Conservation (phyloP, 495 filamentous ascomycete species). For the Penicillium mononematosum region DNA sequence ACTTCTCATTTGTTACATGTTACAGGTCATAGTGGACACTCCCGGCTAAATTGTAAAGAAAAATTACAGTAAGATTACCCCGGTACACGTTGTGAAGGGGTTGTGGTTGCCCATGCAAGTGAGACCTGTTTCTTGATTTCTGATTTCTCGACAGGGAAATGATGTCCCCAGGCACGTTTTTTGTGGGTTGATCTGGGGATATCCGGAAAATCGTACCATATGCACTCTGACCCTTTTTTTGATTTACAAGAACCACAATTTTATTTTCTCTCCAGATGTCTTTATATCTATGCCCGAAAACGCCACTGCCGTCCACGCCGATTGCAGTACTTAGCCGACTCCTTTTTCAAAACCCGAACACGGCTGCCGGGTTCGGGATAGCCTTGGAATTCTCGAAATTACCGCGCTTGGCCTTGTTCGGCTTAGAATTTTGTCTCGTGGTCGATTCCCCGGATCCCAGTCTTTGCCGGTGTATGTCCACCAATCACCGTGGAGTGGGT, state of each 20-base stretch:
- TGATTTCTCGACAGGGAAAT: conserved; percentile 1
- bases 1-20: conserved; percentile 9
- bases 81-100: not conserved
- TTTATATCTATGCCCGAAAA: conserved; percentile 8
- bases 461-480: conserved; percentile 4
- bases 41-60: conserved; percentile 8
- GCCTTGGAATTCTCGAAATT: not conserved
- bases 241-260: conserved; percentile 5
- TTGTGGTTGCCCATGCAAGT: not conserved
- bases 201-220: not conserved
- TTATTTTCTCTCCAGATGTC: conserved; percentile 5
- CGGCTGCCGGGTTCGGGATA: conserved; percentile 16
- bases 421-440: conserved; percentile 15
- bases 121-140: not conserved
- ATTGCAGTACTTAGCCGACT: conserved; percentile 11
- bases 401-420: conserved; percentile 18
- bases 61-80: not conserved
- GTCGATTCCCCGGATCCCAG: conserved; percentile 30
- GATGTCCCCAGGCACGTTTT: not conserved
- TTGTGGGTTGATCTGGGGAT: conserved; percentile 13
- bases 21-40: not conserved
- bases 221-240: conserved; percentile 5
- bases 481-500: conserved; percentile 13
- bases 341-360: conserved; percentile 13
- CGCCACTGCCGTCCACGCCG: conserved; percentile 15